Percentiles rank a stretch among this genome's conserved stretches.
These are phyloP conservation scores for Chalara sp. DNA, from an alignment of 2,329 filamentous ascomycete species.

Conservation along the genomic window DNA sequence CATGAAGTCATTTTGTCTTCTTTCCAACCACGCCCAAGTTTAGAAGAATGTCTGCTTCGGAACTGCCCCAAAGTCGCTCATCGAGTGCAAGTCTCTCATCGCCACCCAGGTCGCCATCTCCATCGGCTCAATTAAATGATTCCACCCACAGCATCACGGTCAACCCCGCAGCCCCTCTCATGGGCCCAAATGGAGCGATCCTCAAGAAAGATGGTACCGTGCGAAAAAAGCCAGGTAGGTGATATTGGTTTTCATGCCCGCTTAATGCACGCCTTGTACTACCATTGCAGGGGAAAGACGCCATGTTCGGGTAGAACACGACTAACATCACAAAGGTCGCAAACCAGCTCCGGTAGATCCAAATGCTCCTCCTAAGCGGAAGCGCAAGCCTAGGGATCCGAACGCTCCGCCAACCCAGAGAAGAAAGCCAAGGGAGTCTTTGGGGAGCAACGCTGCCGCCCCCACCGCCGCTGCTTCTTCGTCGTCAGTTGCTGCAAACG, in stretches of 20 bases:
- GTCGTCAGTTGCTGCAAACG: background rate
- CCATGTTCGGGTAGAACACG: no score
- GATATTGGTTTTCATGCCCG: no score
- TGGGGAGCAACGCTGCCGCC: conserved; percentile 17
- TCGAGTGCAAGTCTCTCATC: conserved; percentile 5
- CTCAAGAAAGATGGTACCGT: conserved; percentile 1
- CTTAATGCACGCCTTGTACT: no score
- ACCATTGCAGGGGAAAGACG: no score
- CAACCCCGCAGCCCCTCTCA: conserved; percentile 10
- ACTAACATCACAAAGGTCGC: conserved; percentile 34
- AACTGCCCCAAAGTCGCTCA: conserved; percentile 5
- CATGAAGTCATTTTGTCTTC: no score
- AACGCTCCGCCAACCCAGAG: conserved; percentile 40
- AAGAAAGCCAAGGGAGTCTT: conserved; percentile 16
- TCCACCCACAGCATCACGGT: conserved; percentile 15
- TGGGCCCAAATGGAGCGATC: background rate
- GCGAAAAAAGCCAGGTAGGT: conserved; percentile 47
- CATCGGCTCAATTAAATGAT: conserved; percentile 28
- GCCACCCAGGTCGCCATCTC: conserved; percentile 42
- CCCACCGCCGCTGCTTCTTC: background rate
- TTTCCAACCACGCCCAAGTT: no score
- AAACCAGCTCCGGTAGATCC: conserved; percentile 37
- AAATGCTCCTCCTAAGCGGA: conserved; percentile 31
- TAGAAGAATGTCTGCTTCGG: no score
- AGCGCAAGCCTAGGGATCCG: conserved; percentile 52